These are phyloP conservation scores for Phytomonas sp. DNA, from an alignment of 208 protist species.

Conservation along the genomic window DNA sequence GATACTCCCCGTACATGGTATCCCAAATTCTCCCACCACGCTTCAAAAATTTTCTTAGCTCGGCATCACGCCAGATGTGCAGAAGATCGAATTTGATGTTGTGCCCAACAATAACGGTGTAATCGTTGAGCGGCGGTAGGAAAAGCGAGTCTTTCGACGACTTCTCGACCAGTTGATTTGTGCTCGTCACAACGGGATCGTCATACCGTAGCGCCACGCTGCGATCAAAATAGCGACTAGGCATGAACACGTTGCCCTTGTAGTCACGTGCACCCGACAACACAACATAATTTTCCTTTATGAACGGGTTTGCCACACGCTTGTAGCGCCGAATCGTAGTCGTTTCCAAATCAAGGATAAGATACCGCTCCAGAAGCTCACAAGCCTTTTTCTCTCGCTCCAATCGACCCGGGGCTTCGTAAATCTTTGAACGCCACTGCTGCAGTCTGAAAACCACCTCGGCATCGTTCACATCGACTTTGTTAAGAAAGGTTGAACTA, in stretches of 20 bases:
- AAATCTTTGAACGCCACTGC: constrained; percentile 83
- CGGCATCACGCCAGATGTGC: constrained; percentile 79
- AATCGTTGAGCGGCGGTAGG: constrained; percentile 81
- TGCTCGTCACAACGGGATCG: constrained; percentile 50
- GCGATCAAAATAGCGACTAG: constrained; percentile 71
- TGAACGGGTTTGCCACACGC: constrained; percentile 88
- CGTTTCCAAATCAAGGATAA: constrained; percentile 87
- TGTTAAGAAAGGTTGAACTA: constrained; percentile 74
- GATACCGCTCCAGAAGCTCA: constrained; percentile 51
- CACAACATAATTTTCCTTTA: constrained; percentile 83
- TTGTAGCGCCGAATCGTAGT: constrained; percentile 85
- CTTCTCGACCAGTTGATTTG: constrained; percentile 59
- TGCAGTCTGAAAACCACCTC: constrained; percentile 85
- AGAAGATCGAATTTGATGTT: constrained; percentile 92
- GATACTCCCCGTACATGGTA: constrained; percentile 92
- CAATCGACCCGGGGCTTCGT: constrained; percentile 67
- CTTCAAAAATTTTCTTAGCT: constrained; percentile 76
- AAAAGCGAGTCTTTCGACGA: constrained; percentile 79
- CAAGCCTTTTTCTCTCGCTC: constrained; percentile 61
- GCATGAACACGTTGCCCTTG: constrained; percentile 84
- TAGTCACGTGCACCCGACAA: constrained; percentile 84
- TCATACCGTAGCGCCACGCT: constrained; percentile 76
- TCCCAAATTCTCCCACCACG: constrained; percentile 89
- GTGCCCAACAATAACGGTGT: constrained; percentile 89
- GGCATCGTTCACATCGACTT: constrained; percentile 80